phyloP scores from a whole-genome alignment of 2,329 filamentous ascomycete genomes.

The Chrysoporthe deuterocubensis region DNA sequence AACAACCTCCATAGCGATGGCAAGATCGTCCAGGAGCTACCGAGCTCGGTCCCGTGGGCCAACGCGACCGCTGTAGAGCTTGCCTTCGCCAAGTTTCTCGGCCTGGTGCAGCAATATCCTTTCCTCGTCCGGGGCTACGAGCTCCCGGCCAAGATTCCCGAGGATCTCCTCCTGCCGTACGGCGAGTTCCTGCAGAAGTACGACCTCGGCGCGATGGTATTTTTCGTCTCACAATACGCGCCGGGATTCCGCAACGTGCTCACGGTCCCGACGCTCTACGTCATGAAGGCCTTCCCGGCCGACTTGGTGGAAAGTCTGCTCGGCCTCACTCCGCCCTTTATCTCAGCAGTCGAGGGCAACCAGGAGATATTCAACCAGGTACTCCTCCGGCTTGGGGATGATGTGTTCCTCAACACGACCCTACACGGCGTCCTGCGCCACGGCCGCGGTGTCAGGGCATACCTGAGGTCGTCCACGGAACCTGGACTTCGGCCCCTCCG shows the following conservation, averaged over 20 bases:
- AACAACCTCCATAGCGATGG: not conserved
- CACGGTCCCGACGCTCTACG: conserved; percentile 1
- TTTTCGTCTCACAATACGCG: not conserved
- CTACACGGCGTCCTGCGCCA: not conserved
- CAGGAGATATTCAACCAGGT: conserved; percentile 1
- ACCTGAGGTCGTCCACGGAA: not conserved
- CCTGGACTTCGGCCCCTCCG: not conserved
- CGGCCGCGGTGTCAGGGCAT: not conserved
- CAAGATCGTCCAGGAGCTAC: not conserved
- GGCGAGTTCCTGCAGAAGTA: conserved; percentile 13
- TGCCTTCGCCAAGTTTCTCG: not conserved
- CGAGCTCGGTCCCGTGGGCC: not conserved
- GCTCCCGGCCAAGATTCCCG: conserved; percentile 1
- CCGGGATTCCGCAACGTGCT: conserved; percentile 10
- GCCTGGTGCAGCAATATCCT: not conserved
- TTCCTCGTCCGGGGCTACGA: not conserved
- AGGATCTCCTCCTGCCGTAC: conserved; percentile 11
- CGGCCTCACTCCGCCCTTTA: not conserved
- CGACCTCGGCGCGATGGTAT: conserved; percentile 3
- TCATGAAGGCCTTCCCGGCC: conserved; percentile 9
- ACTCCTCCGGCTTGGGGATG: not conserved
- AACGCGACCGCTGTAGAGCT: conserved; percentile 1
- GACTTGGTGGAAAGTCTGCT: not conserved
- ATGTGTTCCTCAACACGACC: not conserved
- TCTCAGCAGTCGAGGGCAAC: not conserved